A percentile compares a stretch with the other conserved stretches of the same genome.
These are phyloP conservation scores for Fusarium sambucinum DNA, from an alignment of 2,329 filamentous ascomycete genomes.

Conservation along the genomic window DNA sequence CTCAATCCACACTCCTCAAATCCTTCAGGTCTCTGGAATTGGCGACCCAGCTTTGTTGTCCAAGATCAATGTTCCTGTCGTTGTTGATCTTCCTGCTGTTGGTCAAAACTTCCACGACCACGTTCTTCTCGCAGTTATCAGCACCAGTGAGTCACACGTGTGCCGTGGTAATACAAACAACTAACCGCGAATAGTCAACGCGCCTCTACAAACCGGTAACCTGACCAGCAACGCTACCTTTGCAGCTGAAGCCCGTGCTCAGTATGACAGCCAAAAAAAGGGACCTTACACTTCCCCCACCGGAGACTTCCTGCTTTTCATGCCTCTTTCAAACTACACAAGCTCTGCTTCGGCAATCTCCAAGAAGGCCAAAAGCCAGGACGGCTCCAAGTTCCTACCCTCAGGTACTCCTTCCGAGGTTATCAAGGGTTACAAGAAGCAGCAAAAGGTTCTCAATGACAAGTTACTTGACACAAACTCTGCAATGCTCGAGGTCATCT, in stretches of 20 bases:
- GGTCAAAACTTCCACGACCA: slow-evolving; percentile 62
- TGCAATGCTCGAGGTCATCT: slow-evolving; percentile 35
- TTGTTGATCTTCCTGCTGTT: slow-evolving; percentile 62
- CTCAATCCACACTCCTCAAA: slow-evolving; percentile 56
- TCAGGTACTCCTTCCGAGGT: slow-evolving; percentile 27
- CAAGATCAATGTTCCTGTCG: slow-evolving; percentile 54
- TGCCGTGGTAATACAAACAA: fast-evolving
- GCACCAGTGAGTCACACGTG: background rate
- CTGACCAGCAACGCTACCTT: slow-evolving; percentile 36
- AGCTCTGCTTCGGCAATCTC: slow-evolving; percentile 15
- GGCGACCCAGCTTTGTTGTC: slow-evolving; percentile 55
- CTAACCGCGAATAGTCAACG: slow-evolving; percentile 16
- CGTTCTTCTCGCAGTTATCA: slow-evolving; percentile 13
- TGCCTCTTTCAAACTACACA: slow-evolving; percentile 33
- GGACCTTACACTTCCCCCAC: slow-evolving; percentile 31
- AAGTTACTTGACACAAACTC: slow-evolving; percentile 26
- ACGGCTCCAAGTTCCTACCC: slow-evolving; percentile 24
- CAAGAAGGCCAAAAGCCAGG: slow-evolving; percentile 15
- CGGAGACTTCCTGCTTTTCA: slow-evolving; percentile 33
- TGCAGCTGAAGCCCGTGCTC: slow-evolving; percentile 23
- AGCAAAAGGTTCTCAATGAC: slow-evolving; percentile 32
- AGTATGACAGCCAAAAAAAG: slow-evolving; percentile 22
- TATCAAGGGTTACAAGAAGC: slow-evolving; percentile 29
- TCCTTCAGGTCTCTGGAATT: slow-evolving; percentile 65
- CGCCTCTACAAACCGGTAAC: slow-evolving; percentile 21